Evolutionary conservation across 164 flowering plant species (phyloP).

Genomic region (Vitis rotundifolia): DNA sequence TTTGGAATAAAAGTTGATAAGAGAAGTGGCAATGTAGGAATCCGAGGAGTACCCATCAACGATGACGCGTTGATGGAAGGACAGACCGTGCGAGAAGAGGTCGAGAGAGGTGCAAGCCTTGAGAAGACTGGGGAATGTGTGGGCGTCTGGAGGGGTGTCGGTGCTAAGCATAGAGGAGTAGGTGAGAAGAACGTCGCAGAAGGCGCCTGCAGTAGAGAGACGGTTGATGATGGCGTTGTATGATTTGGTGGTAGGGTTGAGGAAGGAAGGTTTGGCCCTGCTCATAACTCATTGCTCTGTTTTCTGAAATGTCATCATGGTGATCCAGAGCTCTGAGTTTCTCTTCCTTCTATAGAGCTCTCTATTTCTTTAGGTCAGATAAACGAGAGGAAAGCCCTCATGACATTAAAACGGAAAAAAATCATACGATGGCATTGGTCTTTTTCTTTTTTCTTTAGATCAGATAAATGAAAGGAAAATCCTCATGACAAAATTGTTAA

Average conservation of each 20-base stretch:
- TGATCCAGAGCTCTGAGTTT: too few species aligned
- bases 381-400: too few species aligned
- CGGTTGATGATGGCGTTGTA: slow-evolving; percentile 50
- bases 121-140: slow-evolving; percentile 64
- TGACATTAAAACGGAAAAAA: too few species aligned
- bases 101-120: slow-evolving; percentile 66
- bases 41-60: slow-evolving; percentile 58
- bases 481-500: too few species aligned
- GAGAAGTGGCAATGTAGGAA: slow-evolving; percentile 54
- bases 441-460: too few species aligned
- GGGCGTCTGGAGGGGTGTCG: slow-evolving; percentile 43
- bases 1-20: slow-evolving; percentile 54
- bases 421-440: too few species aligned
- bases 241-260: slow-evolving; percentile 32
- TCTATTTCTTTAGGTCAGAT: too few species aligned
- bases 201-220: slow-evolving; percentile 41
- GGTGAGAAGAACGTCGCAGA: slow-evolving; percentile 40
- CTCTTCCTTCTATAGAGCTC: too few species aligned
- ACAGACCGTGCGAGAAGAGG: slow-evolving; percentile 42
- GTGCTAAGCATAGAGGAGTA: slow-evolving; percentile 50
- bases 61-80: slow-evolving; percentile 55
- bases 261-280: slow-evolving; percentile 21
- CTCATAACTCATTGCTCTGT: slow-evolving; percentile 28
- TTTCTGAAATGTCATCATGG: too few species aligned
- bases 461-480: too few species aligned